Evolutionary conservation across 2,329 filamentous ascomycete species (phyloP).

Genomic region (Beauveria sp.): DNA sequence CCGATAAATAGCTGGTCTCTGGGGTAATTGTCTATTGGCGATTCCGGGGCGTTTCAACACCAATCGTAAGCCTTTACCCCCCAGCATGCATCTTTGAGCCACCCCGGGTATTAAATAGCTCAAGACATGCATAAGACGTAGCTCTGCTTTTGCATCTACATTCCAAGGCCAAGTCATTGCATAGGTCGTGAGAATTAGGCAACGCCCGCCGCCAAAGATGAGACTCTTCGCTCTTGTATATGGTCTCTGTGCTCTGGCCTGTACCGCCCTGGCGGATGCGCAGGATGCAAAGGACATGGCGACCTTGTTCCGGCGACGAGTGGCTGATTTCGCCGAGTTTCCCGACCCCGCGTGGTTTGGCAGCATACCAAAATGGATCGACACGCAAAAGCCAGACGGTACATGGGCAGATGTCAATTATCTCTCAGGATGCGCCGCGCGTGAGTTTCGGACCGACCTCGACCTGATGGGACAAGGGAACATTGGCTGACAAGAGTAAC

Average conservation of each 20-base stretch:
- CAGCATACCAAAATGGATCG: slow-evolving; percentile 15
- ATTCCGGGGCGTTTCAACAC: slow-evolving; percentile 4
- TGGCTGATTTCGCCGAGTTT: slow-evolving; percentile 17
- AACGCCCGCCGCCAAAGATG: not conserved
- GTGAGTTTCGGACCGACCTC: slow-evolving; percentile 4
- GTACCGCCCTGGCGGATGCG: not conserved
- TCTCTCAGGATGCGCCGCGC: slow-evolving; percentile 16
- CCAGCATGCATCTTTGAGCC: not conserved
- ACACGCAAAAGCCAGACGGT: slow-evolving; percentile 15
- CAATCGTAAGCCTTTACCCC: not conserved
- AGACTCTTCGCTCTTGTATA: not conserved
- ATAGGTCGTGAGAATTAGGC: not conserved
- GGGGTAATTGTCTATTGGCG: not conserved
- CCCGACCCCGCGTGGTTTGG: slow-evolving; percentile 16
- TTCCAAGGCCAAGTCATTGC: too few relatives aligned
- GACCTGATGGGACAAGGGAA: not conserved
- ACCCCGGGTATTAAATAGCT: not conserved
- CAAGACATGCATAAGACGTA: not conserved
- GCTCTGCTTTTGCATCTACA: not conserved
- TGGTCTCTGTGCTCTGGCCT: not conserved
- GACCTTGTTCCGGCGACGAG: slow-evolving; percentile 14
- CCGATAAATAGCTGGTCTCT: not conserved
- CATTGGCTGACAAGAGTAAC: not conserved
- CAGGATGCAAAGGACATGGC: slow-evolving; percentile 11
- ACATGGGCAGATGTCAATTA: slow-evolving; percentile 20